Base-by-base conservation (phyloP, 139 green algal genomes). In the Haematococcus sp. region DNA sequence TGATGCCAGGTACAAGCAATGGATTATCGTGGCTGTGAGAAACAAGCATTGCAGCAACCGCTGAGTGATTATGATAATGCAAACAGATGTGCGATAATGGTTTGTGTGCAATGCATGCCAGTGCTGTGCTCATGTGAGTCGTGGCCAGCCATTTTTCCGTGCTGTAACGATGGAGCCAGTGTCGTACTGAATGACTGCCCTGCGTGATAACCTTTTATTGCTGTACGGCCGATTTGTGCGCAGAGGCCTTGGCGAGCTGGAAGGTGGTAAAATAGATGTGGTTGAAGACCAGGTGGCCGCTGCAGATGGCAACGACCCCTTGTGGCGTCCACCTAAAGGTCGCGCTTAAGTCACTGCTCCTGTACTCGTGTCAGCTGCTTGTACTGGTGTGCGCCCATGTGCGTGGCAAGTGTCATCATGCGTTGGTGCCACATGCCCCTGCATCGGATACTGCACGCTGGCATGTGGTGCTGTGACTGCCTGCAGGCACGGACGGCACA, bases 401-500 rank as follows among this genome's bases (percentile, higher is more conserved):
- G 28, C 27, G 16, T 33, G 4, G 28, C 7, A 7, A 5, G 13
- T 44, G 28, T 25, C 25, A n/a, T 40, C 15, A 9, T 20, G 19
- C 3, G 32, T n/a, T n/a, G n/a, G n/a, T n/a, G n/a, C n/a, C n/a
- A 4, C 32, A 71, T 59, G 33, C 40, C 20, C 34, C 56, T 33
- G 15, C n/a, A 9, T 16, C 30, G n/a, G n/a, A n/a, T 46, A 23
- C 43, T 51, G 7, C 3, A 23, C 44, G 28, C 3, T 23, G 7
- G 2, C 22, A 49, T 3, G 51, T 40, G 44, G 19, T 34, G 15
- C 40, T 23, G 40, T 11, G 7, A 49, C 40, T 49, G 40, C 40
- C 7, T 49, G 40, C 71, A 72, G 87, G 86, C 44, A 84, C 76
- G 23, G 88, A 93, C 68, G 91, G 91, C 71, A 96, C 91, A 11